phyloP scores from a whole-genome alignment of 495 filamentous ascomycete species.

The Penicillium steckii region DNA sequence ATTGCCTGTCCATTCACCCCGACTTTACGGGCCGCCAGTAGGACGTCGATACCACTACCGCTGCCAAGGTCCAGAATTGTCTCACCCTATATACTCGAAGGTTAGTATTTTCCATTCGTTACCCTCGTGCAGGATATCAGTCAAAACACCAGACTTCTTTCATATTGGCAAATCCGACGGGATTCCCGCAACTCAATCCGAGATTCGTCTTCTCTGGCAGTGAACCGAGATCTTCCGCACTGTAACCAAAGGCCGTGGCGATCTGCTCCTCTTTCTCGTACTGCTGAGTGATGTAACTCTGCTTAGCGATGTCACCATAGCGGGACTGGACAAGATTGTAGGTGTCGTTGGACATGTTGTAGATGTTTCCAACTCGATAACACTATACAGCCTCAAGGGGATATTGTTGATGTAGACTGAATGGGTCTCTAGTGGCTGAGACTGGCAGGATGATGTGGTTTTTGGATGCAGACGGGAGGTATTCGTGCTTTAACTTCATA shows the following conservation, averaged over 20 bases:
- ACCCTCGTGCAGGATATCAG: conserved; percentile 2
- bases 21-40: conserved; percentile 58
- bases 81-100: conserved; percentile 48
- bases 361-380: background rate
- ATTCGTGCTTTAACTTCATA: conserved; percentile 5
- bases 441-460: conserved; percentile 1
- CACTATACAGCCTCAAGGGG: conserved; percentile 1
- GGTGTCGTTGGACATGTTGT: conserved; percentile 8
- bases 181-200: conserved; percentile 68
- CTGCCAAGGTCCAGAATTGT: conserved; percentile 62
- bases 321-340: conserved; percentile 14
- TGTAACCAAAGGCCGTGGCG: conserved; percentile 62
- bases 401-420: conserved; percentile 7
- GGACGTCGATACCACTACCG: conserved; percentile 64
- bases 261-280: conserved; percentile 37
- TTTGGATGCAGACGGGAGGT: conserved; percentile 2
- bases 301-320: conserved; percentile 14
- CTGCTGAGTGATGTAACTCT: background rate
- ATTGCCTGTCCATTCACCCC: conserved; percentile 54
- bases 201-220: conserved; percentile 60
- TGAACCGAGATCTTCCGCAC: conserved; percentile 47
- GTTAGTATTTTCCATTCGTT: conserved; percentile 5
- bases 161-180: conserved; percentile 53
- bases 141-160: conserved; percentile 36
- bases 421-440: conserved; percentile 4